Percentiles rank a stretch among this genome's conserved stretches.
phyloP scores from a whole-genome alignment of 176 grass and related monocot species.

The Saccharum spontaneum region DNA sequence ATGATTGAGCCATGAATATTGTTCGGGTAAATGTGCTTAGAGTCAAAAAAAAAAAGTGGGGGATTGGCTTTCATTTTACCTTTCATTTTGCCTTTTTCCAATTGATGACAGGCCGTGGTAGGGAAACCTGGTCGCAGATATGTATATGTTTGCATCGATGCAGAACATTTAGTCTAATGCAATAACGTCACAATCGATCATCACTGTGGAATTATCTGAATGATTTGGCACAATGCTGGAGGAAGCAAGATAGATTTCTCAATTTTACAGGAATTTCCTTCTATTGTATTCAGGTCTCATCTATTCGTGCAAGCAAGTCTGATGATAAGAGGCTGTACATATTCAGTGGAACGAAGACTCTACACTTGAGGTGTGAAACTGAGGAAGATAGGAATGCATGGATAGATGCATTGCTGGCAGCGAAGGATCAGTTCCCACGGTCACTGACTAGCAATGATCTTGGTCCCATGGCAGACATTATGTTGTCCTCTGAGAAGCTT shows the following conservation, averaged over 20 bases:
- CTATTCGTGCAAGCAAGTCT: conserved; percentile 91
- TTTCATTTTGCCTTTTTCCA: conserved; percentile 27
- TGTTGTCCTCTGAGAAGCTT: conserved; percentile 72
- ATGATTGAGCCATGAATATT: conserved; percentile 49
- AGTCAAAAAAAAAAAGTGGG: not conserved
- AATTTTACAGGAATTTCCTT: conserved; percentile 12
- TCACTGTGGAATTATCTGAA: conserved; percentile 8
- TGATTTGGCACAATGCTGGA: conserved; percentile 23
- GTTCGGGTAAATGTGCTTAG: conserved; percentile 29
- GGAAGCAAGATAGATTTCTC: conserved; percentile 17
- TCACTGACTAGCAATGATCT: conserved; percentile 56
- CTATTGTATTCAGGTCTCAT: conserved; percentile 72
- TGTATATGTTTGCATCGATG: not conserved
- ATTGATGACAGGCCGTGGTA: conserved; percentile 23
- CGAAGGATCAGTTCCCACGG: conserved; percentile 74
- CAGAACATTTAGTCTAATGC: conserved; percentile 2
- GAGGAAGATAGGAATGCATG: conserved; percentile 75
- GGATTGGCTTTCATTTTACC: not conserved
- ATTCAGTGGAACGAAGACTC: conserved; percentile 89
- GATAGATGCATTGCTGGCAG: conserved; percentile 67
- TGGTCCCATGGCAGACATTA: conserved; percentile 48
- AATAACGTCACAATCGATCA: not conserved
- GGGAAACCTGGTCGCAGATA: conserved; percentile 4
- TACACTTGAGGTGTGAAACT: conserved; percentile 83
- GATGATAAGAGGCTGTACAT: conserved; percentile 99